phyloP scores from a whole-genome alignment of 352 stramenopile species.

The Blastocystis sp. region DNA sequence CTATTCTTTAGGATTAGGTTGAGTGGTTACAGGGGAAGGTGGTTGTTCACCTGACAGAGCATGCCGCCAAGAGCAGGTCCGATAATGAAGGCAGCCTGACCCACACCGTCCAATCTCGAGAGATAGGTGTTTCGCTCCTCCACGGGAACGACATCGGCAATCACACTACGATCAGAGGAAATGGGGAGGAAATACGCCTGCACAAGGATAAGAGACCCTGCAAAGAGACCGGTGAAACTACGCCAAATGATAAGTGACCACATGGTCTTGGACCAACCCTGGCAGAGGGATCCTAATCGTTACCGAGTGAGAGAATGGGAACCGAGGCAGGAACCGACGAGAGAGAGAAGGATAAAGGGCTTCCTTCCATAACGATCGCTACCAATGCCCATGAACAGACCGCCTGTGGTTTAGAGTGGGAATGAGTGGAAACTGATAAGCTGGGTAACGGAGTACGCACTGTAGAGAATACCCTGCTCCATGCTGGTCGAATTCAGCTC shows the following conservation, averaged over 20 bases:
- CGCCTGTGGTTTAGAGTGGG: background rate
- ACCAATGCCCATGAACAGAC: background rate
- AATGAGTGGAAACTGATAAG: background rate
- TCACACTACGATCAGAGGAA: background rate
- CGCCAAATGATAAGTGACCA: slow-evolving; percentile 54
- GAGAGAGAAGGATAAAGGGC: background rate
- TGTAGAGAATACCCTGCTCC: background rate
- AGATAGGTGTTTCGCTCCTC: slow-evolving; percentile 4
- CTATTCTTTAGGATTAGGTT: background rate
- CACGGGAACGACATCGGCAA: background rate
- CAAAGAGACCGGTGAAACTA: slow-evolving; percentile 58
- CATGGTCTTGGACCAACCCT: slow-evolving; percentile 44
- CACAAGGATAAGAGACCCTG: slow-evolving; percentile 46
- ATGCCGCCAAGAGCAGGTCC: slow-evolving; percentile 11
- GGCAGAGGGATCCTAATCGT: slow-evolving; percentile 40
- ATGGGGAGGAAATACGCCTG: background rate
- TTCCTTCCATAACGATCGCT: slow-evolving; percentile 30
- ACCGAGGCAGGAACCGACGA: background rate
- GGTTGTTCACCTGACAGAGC: background rate
- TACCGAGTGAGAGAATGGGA: background rate
- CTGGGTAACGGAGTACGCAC: background rate
- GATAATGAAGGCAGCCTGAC: background rate
- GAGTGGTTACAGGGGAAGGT: background rate
- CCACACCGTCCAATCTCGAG: background rate
- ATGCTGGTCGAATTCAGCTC: slow-evolving; percentile 3